These are phyloP conservation scores for Globisporangium canariense DNA, from an alignment of 352 stramenopile species.

Conservation along the genomic window DNA sequence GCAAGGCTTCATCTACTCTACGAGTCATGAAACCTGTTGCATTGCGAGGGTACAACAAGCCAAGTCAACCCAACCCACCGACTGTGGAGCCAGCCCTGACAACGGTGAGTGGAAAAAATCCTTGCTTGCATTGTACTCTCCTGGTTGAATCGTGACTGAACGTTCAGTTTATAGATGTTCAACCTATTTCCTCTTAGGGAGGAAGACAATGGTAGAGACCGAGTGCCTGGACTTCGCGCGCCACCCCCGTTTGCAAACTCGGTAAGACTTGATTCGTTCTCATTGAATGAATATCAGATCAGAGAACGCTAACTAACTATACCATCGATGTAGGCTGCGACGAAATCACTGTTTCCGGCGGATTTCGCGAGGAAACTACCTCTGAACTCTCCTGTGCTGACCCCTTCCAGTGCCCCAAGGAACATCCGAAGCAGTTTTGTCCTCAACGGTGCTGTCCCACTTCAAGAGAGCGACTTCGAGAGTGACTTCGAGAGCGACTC, in stretches of 20 bases:
- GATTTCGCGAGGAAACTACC: constrained; percentile 12
- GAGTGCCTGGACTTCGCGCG: background rate
- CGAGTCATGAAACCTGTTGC: constrained; percentile 15
- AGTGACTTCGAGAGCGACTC: constrained; percentile 19
- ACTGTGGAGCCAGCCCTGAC: constrained; percentile 7
- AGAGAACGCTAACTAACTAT: background rate
- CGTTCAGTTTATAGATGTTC: background rate
- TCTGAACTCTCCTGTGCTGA: constrained; percentile 9
- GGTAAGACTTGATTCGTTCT: background rate
- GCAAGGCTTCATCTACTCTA: background rate
- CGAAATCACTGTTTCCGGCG: background rate
- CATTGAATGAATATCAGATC: background rate
- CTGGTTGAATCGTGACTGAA: background rate
- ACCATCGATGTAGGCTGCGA: background rate
- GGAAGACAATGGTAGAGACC: background rate
- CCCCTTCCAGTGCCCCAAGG: background rate
- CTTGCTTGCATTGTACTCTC: background rate
- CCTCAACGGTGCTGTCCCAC: background rate
- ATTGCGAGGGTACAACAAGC: constrained; percentile 7
- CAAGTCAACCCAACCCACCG: background rate
- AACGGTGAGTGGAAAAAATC: background rate
- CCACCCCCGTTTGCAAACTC: constrained; percentile 5
- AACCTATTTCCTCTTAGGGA: background rate
- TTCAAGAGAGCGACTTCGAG: constrained; percentile 7
- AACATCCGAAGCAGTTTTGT: constrained; percentile 6